A percentile compares a stretch with the other conserved stretches of the same genome.
phyloP scores from a whole-genome alignment of 192 early-diverging fungal species.

The Phycomyces blakesleeanus region DNA sequence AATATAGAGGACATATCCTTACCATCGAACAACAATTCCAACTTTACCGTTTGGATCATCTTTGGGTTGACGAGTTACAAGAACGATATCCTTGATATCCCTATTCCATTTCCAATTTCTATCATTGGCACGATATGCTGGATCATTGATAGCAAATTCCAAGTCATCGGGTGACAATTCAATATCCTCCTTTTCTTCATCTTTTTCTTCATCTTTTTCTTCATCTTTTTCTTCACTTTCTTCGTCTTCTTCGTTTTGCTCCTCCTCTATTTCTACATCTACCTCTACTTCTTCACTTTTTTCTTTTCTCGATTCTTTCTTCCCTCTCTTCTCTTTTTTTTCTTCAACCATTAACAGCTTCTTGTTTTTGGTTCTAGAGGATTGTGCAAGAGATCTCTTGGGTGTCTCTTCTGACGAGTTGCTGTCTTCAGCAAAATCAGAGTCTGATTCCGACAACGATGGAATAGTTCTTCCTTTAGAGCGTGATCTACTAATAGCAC shows the following conservation, averaged over 20 bases:
- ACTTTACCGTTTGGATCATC: background rate
- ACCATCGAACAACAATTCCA: background rate
- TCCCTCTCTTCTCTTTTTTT: too few species aligned
- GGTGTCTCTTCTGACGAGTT: too few species aligned
- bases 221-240: background rate
- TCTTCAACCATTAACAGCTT: too few species aligned
- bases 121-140: background rate
- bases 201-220: background rate
- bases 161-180: background rate
- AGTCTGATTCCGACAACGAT: too few species aligned
- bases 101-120: background rate
- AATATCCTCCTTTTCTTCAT: background rate
- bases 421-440: too few species aligned
- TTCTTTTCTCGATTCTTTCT: too few species aligned
- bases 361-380: too few species aligned
- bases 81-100: conserved; percentile 6
- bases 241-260: background rate
- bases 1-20: too few species aligned
- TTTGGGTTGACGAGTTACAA: background rate
- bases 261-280: background rate
- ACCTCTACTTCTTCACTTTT: too few species aligned
- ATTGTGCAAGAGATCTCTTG: too few species aligned
- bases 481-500: too few species aligned
- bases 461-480: too few species aligned
- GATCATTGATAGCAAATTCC: conserved; percentile 1